Evolutionary conservation across 495 filamentous ascomycete genomes (phyloP).

Genomic region (Rhypophila decipiens): DNA sequence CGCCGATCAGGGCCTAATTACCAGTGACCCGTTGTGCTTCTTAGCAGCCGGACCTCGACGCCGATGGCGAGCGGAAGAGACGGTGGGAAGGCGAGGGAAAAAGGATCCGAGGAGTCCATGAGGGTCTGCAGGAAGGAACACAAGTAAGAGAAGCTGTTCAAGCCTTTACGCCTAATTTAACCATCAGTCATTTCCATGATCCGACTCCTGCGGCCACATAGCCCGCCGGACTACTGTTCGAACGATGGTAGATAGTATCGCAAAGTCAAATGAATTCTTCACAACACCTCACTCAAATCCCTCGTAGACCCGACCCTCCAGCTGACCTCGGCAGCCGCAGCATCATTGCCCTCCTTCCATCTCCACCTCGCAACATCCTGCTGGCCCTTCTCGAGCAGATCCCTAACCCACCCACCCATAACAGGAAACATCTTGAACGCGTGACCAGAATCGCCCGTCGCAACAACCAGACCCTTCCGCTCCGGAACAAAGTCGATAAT

Average conservation of each 20-base stretch:
- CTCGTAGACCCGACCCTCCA: constrained; percentile 1
- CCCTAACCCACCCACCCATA: constrained; percentile 43
- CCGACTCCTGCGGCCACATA: too few species aligned
- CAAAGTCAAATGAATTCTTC: too few species aligned
- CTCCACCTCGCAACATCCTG: constrained; percentile 16
- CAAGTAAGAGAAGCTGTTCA: not conserved
- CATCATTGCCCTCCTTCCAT: constrained; percentile 17
- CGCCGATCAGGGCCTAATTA: too few species aligned
- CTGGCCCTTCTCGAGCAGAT: constrained; percentile 15
- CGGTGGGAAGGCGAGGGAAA: not conserved
- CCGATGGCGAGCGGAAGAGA: not conserved
- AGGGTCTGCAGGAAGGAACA: not conserved
- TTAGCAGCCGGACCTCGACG: not conserved
- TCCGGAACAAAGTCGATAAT: constrained; percentile 50
- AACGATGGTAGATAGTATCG: too few species aligned
- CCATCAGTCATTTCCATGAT: too few species aligned
- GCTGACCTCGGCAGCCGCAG: not conserved
- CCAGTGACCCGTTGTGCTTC: too few species aligned
- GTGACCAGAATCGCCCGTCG: constrained; percentile 49
- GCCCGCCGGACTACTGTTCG: too few species aligned
- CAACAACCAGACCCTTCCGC: constrained; percentile 35
- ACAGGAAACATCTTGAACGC: constrained; percentile 54
- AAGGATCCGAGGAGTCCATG: not conserved
- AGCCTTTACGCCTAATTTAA: too few species aligned
- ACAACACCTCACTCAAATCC: not conserved